A percentile compares a stretch with the other conserved stretches of the same genome.
Conservation (phyloP, 2,329 filamentous ascomycete genomes). For the Cytospora chrysosperma region DNA sequence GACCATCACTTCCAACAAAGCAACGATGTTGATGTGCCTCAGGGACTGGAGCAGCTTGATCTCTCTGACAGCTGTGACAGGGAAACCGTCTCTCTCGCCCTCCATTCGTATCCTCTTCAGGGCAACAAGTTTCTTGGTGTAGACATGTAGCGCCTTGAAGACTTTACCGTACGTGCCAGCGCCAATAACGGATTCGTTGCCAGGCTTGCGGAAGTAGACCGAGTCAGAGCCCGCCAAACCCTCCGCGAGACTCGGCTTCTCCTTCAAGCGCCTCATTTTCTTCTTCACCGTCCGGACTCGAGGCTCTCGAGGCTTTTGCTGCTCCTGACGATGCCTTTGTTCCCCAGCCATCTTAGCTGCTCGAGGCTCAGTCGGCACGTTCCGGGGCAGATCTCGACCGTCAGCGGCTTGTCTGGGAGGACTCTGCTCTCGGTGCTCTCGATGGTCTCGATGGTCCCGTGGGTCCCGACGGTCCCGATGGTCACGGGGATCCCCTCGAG, state of each 20-base stretch:
- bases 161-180: conserved; percentile 96
- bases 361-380: conserved; percentile 54
- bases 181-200: conserved; percentile 95
- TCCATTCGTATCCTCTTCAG: conserved; percentile 94
- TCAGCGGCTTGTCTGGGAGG: conserved; percentile 24
- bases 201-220: conserved; percentile 91
- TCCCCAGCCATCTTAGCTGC: conserved; percentile 27
- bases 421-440: conserved; percentile 31
- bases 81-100: conserved; percentile 85
- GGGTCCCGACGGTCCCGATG: conserved; percentile 3
- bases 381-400: conserved; percentile 41
- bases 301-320: conserved; percentile 36
- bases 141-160: conserved; percentile 92
- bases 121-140: conserved; percentile 79
- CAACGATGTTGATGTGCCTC: conserved; percentile 78
- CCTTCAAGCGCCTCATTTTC: conserved; percentile 68
- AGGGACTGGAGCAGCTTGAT: conserved; percentile 90
- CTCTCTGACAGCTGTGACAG: conserved; percentile 85
- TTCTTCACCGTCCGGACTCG: conserved; percentile 64
- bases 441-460: conserved; percentile 34
- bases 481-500: too few species aligned
- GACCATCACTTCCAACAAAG: conserved; percentile 90
- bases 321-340: conserved; percentile 25
- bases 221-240: conserved; percentile 80
- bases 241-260: conserved; percentile 66